phyloP scores from a whole-genome alignment of 1,284 basidiomycete genomes.

The Tetrapyrgos nigripes region DNA sequence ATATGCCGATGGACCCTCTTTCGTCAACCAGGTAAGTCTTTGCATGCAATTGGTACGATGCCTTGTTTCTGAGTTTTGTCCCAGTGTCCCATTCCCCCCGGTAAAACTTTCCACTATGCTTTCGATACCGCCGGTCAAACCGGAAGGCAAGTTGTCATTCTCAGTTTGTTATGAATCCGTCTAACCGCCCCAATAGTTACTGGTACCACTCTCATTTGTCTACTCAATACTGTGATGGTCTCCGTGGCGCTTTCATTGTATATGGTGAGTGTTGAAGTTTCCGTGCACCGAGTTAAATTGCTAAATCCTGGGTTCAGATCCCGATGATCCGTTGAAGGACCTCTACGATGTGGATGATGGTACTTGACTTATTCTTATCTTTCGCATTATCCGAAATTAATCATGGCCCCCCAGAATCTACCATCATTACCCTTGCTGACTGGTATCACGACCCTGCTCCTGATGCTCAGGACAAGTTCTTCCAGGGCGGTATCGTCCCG shows the following conservation, averaged over 20 bases:
- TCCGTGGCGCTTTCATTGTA: slow-evolving; percentile 33
- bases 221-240: slow-evolving; percentile 50
- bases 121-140: slow-evolving; percentile 24
- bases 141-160: slow-evolving; percentile 17
- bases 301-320: slow-evolving; percentile 25
- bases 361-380: no score
- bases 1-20: slow-evolving; percentile 21
- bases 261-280: slow-evolving; percentile 26
- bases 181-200: no score
- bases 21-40: no score
- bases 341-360: slow-evolving; percentile 44
- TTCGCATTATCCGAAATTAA: no score
- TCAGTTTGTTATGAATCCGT: neutral
- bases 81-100: slow-evolving; percentile 24
- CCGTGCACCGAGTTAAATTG: neutral
- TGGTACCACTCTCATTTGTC: slow-evolving; percentile 46
- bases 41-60: no score
- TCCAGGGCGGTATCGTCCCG: slow-evolving; percentile 42
- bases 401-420: no score
- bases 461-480: slow-evolving; percentile 43
- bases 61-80: no score
- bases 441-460: slow-evolving; percentile 44
- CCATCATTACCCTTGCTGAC: slow-evolving; percentile 38
- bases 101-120: slow-evolving; percentile 25
- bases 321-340: slow-evolving; percentile 33